Conservation (phyloP, 139 green algal genomes). For the Pleodorina starrii region DNA sequence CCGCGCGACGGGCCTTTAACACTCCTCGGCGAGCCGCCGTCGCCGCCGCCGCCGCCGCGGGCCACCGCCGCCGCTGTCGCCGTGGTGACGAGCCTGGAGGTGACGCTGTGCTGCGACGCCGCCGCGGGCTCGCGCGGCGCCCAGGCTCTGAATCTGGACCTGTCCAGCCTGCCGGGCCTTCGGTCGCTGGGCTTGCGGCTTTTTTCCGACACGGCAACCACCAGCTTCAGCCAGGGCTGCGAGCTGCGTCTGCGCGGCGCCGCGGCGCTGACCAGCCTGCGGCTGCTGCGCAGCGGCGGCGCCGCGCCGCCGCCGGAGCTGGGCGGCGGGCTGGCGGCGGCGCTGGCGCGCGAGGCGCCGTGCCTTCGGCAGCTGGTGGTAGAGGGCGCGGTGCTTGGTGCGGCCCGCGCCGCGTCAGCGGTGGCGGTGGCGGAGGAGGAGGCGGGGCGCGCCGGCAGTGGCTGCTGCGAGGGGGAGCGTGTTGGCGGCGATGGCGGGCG, state of each 20-base stretch:
- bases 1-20: too few relatives aligned
- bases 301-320: conserved; percentile 21
- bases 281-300: conserved; percentile 17
- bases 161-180: not conserved
- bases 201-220: not conserved
- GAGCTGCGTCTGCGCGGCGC: not conserved
- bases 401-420: not conserved
- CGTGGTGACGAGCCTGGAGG: not conserved
- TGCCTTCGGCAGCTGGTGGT: not conserved
- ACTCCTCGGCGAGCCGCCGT: too few relatives aligned
- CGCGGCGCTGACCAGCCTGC: not conserved
- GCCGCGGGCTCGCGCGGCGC: not conserved
- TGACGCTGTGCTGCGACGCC: conserved; percentile 18
- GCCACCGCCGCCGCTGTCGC: not conserved
- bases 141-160: not conserved
- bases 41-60: too few relatives aligned
- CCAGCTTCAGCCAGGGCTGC: conserved; percentile 23
- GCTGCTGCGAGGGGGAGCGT: not conserved
- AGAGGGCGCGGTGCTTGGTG: conserved; percentile 5
- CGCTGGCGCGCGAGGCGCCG: not conserved
- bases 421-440: too few relatives aligned
- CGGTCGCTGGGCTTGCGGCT: not conserved
- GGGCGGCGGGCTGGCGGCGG: not conserved
- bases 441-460: not conserved
- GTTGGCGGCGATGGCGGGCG: not conserved